phyloP scores from a whole-genome alignment of 1,284 basidiomycete species.

The Porphyrellus sp. region DNA sequence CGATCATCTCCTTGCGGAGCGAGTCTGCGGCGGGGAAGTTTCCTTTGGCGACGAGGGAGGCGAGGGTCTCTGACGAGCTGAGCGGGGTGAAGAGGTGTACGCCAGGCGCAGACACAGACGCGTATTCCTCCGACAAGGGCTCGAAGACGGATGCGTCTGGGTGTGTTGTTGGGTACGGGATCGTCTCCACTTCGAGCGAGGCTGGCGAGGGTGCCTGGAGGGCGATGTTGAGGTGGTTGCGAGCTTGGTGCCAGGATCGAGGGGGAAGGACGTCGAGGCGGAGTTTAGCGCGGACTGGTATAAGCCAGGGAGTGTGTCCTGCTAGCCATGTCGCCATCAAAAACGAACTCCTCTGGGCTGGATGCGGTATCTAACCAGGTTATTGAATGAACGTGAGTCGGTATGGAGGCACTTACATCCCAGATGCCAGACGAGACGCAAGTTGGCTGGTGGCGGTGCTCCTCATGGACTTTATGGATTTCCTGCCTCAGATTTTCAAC shows the following conservation, averaged over 20 bases:
- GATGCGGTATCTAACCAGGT: no score
- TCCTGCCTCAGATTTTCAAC: no score
- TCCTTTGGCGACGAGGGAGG: constrained; percentile 20
- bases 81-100: constrained; percentile 20
- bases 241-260: constrained; percentile 19
- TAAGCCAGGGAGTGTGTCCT: constrained; percentile 15
- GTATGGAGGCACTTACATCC: no score
- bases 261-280: constrained; percentile 11
- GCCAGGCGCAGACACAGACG: constrained; percentile 4
- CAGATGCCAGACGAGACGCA: no score
- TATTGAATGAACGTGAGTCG: no score
- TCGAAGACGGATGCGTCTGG: constrained; percentile 32
- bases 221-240: constrained; percentile 24
- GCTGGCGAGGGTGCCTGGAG: constrained; percentile 29
- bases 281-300: constrained; percentile 13
- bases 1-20: constrained; percentile 30
- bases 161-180: constrained; percentile 27
- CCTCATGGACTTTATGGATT: no score
- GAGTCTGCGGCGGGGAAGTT: constrained; percentile 25
- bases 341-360: no score
- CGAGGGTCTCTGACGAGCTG: constrained; percentile 25
- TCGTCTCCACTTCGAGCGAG: constrained; percentile 31
- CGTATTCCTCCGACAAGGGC: constrained; percentile 28
- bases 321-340: constrained; percentile 30
- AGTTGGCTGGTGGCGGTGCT: constrained; percentile 8